Percentiles rank a stretch among this genome's conserved stretches.
phyloP scores from a whole-genome alignment of 2,329 filamentous ascomycete species.

The Myriosclerotinia curreyana region DNA sequence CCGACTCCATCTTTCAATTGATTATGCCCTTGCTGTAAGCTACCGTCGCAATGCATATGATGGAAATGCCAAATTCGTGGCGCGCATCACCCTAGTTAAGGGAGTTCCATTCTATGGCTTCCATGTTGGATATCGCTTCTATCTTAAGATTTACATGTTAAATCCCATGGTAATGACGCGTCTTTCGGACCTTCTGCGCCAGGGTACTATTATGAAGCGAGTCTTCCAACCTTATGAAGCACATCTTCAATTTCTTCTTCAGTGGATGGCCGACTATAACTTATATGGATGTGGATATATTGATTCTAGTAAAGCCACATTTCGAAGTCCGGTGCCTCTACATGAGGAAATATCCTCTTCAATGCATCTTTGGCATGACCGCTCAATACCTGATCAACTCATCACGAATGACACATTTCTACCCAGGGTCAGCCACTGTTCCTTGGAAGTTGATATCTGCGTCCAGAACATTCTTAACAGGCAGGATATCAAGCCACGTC shows the following conservation, averaged over 20 bases:
- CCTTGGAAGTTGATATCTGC: constrained; percentile 84
- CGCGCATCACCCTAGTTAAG: constrained; percentile 87
- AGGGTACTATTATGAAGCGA: constrained; percentile 81
- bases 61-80: constrained; percentile 71
- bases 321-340: constrained; percentile 72
- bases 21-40: constrained; percentile 82
- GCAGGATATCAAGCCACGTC: constrained; percentile 68
- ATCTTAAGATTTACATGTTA: constrained; percentile 91
- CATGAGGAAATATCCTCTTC: constrained; percentile 58
- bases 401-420: constrained; percentile 62
- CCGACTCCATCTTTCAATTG: constrained; percentile 79
- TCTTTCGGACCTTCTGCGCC: constrained; percentile 79
- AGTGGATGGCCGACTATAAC: constrained; percentile 99
- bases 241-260: constrained; percentile 85
- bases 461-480: constrained; percentile 87
- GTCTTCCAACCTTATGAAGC: constrained; percentile 90
- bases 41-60: constrained; percentile 75
- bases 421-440: constrained; percentile 80
- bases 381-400: constrained; percentile 58
- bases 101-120: constrained; percentile 96
- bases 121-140: constrained; percentile 85
- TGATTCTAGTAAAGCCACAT: constrained; percentile 65
- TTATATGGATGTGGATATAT: constrained; percentile 91
- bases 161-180: constrained; percentile 86
- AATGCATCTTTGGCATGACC: constrained; percentile 75